Evolutionary conservation across 1,139 yeast species (phyloP).

Genomic region (Pichia sp.): DNA sequence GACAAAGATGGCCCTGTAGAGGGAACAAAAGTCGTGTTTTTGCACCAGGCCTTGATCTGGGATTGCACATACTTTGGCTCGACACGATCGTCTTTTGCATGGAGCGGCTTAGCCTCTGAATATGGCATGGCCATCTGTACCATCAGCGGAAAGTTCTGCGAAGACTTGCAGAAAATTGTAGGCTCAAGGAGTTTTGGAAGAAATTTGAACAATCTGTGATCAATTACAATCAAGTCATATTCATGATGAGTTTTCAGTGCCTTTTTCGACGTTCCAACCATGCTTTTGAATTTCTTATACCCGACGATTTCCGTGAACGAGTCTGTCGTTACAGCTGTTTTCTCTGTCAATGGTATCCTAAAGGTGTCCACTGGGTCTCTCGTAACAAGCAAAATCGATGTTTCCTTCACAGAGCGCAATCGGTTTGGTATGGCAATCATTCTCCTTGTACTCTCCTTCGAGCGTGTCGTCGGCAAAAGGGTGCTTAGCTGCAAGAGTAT

Average conservation of each 20-base stretch:
- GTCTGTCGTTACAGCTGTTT: conserved; percentile 54
- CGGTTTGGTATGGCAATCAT: conserved; percentile 58
- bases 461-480: conserved; percentile 42
- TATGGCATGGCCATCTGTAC: conserved; percentile 58
- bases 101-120: conserved; percentile 37
- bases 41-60: conserved; percentile 58
- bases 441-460: conserved; percentile 59
- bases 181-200: conserved; percentile 54
- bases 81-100: conserved; percentile 44
- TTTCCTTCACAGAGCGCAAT: conserved; percentile 42
- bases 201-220: conserved; percentile 56
- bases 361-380: conserved; percentile 63
- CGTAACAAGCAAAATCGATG: conserved; percentile 55
- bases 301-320: conserved; percentile 54
- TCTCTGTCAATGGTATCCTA: conserved; percentile 42
- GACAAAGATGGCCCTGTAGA: conserved; percentile 51
- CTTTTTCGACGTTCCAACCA: conserved; percentile 43
- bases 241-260: conserved; percentile 49
- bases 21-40: conserved; percentile 57
- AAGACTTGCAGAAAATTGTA: conserved; percentile 53
- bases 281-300: conserved; percentile 48
- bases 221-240: conserved; percentile 62
- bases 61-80: conserved; percentile 57
- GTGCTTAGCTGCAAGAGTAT: conserved; percentile 54
- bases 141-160: conserved; percentile 58